Evolutionary conservation across 2,329 filamentous ascomycete species (phyloP).

Genomic region (Trichophaea hybrida): DNA sequence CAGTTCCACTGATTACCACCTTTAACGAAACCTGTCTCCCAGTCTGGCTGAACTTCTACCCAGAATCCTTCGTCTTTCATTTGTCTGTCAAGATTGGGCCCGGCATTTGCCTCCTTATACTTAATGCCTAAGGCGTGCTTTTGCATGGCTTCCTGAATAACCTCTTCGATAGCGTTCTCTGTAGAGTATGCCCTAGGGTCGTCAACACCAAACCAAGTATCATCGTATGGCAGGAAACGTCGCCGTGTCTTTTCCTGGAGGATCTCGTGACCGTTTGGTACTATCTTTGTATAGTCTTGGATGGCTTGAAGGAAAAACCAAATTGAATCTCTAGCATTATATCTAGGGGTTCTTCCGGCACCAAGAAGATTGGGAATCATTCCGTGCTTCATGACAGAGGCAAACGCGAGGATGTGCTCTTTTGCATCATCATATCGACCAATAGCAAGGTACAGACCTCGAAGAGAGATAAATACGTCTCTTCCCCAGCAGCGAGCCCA

Average conservation of each 20-base stretch:
- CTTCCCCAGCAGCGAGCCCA: constrained; percentile 97
- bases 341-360: constrained; percentile 70
- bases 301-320: constrained; percentile 98
- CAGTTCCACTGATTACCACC: constrained; percentile 92
- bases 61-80: constrained; percentile 91
- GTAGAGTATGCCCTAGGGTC: constrained; percentile 76
- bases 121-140: constrained; percentile 80
- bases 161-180: constrained; percentile 68
- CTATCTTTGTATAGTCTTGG: constrained; percentile 77
- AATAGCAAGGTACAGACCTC: constrained; percentile 81
- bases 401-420: constrained; percentile 89
- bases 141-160: constrained; percentile 87
- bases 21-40: constrained; percentile 79
- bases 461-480: constrained; percentile 89
- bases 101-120: constrained; percentile 89
- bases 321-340: constrained; percentile 89
- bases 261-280: constrained; percentile 58
- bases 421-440: constrained; percentile 76
- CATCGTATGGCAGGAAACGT: constrained; percentile 86
- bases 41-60: constrained; percentile 71
- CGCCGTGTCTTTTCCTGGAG: constrained; percentile 64
- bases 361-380: constrained; percentile 94
- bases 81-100: constrained; percentile 72
- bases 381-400: constrained; percentile 90
- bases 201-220: constrained; percentile 76